phyloP scores from a whole-genome alignment of 371 early-diverging fungal genomes.

The Mortierella sp. region DNA sequence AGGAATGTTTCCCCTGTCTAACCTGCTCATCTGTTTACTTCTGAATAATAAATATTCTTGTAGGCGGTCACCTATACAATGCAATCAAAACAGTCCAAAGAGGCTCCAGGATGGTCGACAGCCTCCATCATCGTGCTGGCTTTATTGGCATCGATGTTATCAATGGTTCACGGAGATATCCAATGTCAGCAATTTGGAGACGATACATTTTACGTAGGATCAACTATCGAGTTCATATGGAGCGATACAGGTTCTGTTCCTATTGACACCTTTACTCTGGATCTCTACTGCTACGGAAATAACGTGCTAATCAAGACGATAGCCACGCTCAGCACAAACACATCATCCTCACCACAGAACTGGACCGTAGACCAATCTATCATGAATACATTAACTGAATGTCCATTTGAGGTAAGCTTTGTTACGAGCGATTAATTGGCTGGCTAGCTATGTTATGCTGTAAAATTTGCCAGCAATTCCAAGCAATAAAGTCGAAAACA shows the following conservation, averaged over 20 bases:
- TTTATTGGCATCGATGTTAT: constrained; percentile 4
- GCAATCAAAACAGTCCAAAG: not conserved
- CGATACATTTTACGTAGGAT: constrained; percentile 31
- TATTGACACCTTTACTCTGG: constrained; percentile 21
- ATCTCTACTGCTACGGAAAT: constrained; percentile 30
- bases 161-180: constrained; percentile 14
- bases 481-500: not conserved
- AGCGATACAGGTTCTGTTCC: constrained; percentile 21
- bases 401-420: constrained; percentile 36
- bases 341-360: constrained; percentile 12
- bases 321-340: constrained; percentile 12
- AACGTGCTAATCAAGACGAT: constrained; percentile 17
- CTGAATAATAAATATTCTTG: too few relatives aligned
- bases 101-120: not conserved
- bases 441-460: not conserved
- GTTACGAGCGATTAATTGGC: not conserved
- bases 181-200: constrained; percentile 25
- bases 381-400: constrained; percentile 11
- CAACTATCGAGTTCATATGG: constrained; percentile 37
- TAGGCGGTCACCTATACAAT: not conserved
- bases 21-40: not conserved
- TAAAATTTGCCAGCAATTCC: not conserved
- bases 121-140: not conserved
- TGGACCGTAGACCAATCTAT: constrained; percentile 35
- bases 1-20: not conserved